Conservation (phyloP, 108 stramenopile species). For the Cylindrotheca closterium region DNA sequence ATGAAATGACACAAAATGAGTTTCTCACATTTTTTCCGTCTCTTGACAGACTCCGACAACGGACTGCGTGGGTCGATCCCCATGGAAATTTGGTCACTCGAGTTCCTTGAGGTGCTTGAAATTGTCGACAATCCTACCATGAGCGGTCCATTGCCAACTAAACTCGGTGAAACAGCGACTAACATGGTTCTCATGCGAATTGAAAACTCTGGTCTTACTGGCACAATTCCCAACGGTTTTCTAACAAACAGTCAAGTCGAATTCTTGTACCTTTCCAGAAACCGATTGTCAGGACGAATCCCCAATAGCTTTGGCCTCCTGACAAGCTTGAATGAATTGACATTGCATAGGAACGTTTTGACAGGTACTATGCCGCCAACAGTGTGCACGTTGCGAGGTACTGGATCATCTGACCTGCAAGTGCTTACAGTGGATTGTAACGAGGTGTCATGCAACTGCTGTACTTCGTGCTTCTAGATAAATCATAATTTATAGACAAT, state of each 20-base stretch:
- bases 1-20: too few relatives aligned
- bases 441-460: constrained; percentile 30
- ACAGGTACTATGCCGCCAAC: constrained; percentile 20
- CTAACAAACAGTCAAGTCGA: constrained; percentile 8
- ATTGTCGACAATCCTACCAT: constrained; percentile 2
- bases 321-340: constrained; percentile 22
- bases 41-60: constrained; percentile 8
- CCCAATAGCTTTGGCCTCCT: constrained; percentile 35
- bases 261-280: constrained; percentile 37
- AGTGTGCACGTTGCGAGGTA: constrained; percentile 24
- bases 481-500: too few relatives aligned
- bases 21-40: constrained; percentile 4
- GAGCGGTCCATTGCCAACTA: constrained; percentile 6
- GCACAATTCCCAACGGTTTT: constrained; percentile 2
- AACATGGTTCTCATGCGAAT: neutral
- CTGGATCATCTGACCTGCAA: too few relatives aligned
- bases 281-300: constrained; percentile 36
- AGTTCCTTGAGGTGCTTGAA: constrained; percentile 5
- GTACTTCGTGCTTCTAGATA: too few relatives aligned
- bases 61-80: constrained; percentile 43
- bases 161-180: neutral
- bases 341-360: constrained; percentile 25
- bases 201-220: constrained; percentile 1
- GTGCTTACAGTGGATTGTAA: constrained; percentile 36
- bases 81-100: constrained; percentile 3